A percentile compares a stretch with the other conserved stretches of the same genome.
These are phyloP conservation scores for Sporothrix dimorphospora DNA, from an alignment of 2,329 filamentous ascomycete species.

Conservation along the genomic window DNA sequence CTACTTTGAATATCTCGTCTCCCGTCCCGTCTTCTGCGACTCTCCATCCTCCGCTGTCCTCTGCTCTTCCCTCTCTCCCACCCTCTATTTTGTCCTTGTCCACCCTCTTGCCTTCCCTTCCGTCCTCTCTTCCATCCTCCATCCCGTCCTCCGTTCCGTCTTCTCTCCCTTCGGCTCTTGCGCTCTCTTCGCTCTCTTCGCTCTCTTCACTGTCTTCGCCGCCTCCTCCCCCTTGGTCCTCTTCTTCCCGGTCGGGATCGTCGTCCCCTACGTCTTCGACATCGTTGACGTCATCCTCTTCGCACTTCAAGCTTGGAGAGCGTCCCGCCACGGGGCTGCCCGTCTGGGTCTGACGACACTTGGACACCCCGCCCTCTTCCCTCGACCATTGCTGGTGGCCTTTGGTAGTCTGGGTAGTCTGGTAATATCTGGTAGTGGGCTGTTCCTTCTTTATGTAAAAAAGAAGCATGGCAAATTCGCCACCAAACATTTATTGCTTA, in stretches of 20 bases:
- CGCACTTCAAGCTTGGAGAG: neutral
- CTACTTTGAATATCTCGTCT: neutral
- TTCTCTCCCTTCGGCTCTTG: neutral
- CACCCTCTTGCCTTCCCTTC: too few species aligned
- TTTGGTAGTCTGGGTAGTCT: neutral
- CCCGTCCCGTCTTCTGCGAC: neutral
- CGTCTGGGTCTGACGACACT: neutral
- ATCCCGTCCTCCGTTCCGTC: neutral
- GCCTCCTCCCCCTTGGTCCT: neutral
- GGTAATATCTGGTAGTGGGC: neutral
- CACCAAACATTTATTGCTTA: too few species aligned
- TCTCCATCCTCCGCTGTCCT: neutral
- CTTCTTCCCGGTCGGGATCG: neutral
- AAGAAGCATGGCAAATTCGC: too few species aligned
- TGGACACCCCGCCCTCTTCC: slow-evolving; percentile 1
- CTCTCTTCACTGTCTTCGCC: neutral
- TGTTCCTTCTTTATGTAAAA: too few species aligned
- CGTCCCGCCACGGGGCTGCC: slow-evolving; percentile 1
- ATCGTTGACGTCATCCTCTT: neutral
- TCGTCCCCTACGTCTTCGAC: neutral
- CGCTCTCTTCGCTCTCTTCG: neutral
- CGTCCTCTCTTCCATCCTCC: neutral
- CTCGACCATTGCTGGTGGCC: neutral
- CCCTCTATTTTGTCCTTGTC: too few species aligned
- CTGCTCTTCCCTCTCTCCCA: neutral